These are phyloP conservation scores for Aspergillus sclerotiicarbonarius DNA, from an alignment of 495 filamentous ascomycete species.

Conservation along the genomic window DNA sequence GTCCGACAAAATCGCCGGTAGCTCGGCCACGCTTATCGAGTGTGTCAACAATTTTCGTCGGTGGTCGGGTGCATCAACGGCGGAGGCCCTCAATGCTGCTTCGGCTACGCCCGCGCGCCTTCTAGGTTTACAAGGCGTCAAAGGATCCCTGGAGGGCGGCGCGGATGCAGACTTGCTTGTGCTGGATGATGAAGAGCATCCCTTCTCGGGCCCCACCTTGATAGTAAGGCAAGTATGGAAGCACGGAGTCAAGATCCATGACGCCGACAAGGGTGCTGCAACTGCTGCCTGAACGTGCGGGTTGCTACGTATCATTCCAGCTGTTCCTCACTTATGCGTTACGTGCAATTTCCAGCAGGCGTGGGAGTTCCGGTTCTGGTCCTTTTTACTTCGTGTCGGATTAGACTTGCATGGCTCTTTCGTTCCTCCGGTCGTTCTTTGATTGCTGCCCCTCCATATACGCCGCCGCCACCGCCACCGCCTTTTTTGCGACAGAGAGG, in stretches of 20 bases:
- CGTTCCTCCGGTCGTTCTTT: constrained; percentile 5
- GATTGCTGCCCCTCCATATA: constrained; percentile 4
- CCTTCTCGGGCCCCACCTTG: constrained; percentile 44
- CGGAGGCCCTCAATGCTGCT: constrained; percentile 65
- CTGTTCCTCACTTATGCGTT: neutral
- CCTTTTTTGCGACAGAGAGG: no score
- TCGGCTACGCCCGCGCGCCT: constrained; percentile 71
- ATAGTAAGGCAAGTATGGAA: constrained; percentile 76
- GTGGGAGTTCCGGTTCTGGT: neutral
- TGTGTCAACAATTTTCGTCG: constrained; percentile 78
- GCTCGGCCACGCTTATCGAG: constrained; percentile 69
- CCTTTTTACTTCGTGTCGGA: neutral
- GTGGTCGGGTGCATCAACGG: constrained; percentile 63
- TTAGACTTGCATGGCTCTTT: neutral
- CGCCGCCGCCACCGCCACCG: no score
- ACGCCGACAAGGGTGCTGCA: constrained; percentile 29
- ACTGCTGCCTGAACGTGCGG: neutral
- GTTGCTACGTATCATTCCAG: neutral
- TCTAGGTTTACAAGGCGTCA: constrained; percentile 63
- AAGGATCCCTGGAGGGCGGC: constrained; percentile 64
- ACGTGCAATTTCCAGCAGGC: neutral
- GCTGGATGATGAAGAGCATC: constrained; percentile 53
- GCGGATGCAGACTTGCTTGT: constrained; percentile 82
- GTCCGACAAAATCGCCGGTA: constrained; percentile 68
- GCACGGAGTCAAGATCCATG: constrained; percentile 57